These are phyloP conservation scores for Stygiomarasmius scandens DNA, from an alignment of 1,284 basidiomycete genomes.

Conservation along the genomic window DNA sequence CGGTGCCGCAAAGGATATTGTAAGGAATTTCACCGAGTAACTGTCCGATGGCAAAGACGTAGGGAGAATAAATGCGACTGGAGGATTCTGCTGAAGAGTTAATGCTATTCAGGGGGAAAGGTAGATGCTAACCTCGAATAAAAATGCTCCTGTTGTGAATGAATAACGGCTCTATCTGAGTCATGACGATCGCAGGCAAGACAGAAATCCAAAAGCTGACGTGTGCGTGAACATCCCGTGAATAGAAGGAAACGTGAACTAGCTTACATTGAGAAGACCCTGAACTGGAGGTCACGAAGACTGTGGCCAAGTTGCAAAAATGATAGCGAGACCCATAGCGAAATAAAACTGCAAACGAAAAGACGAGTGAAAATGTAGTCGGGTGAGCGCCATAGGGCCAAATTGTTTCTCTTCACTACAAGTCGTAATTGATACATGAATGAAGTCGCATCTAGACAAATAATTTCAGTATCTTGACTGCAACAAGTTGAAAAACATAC, in stretches of 20 bases:
- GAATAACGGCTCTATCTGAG: conserved; percentile 86
- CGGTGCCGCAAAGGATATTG: conserved; percentile 67
- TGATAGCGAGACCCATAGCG: conserved; percentile 80
- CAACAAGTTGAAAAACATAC: too few relatives aligned
- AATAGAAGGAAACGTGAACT: not conserved
- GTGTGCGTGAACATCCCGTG: not conserved
- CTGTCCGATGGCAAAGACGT: conserved; percentile 84
- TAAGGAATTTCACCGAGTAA: conserved; percentile 84
- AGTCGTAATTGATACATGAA: conserved; percentile 80
- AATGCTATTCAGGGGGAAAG: conserved; percentile 33
- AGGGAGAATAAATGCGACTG: conserved; percentile 77
- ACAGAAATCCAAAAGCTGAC: conserved; percentile 56
- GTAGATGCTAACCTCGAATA: conserved; percentile 47
- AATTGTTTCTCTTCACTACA: conserved; percentile 75
- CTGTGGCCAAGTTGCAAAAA: conserved; percentile 76
- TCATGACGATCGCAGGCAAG: conserved; percentile 77
- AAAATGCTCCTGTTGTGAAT: conserved; percentile 78
- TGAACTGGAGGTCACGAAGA: conserved; percentile 78
- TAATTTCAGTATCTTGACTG: too few relatives aligned
- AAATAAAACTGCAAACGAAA: conserved; percentile 78
- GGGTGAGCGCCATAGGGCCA: conserved; percentile 81
- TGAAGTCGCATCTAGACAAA: conserved; percentile 80
- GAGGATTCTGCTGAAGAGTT: conserved; percentile 52
- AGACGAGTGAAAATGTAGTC: conserved; percentile 85
- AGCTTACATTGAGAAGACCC: conserved; percentile 76